Evolutionary conservation across 495 filamentous ascomycete genomes (phyloP).

Genomic region (Penicillium odoratum): DNA sequence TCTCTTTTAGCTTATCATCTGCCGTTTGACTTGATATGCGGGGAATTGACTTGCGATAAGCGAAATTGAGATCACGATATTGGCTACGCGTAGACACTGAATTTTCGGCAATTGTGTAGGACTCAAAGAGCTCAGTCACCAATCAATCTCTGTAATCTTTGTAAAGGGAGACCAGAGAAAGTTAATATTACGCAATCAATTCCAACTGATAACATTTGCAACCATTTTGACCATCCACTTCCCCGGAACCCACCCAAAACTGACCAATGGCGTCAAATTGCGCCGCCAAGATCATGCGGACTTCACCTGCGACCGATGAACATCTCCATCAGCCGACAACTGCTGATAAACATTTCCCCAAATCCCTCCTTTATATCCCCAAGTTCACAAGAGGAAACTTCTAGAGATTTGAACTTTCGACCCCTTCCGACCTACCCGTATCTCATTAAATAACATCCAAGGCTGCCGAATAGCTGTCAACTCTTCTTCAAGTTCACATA

Average conservation of each 20-base stretch:
- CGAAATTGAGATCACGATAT: constrained; percentile 8
- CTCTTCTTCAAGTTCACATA: neutral
- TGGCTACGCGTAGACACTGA: neutral
- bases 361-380: neutral
- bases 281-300: constrained; percentile 12
- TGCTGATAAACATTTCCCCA: neutral
- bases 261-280: constrained; percentile 32
- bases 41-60: constrained; percentile 8
- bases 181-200: neutral
- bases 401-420: constrained; percentile 10
- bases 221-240: constrained; percentile 6
- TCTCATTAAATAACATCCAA: constrained; percentile 16
- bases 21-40: constrained; percentile 1
- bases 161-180: neutral
- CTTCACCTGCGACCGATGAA: constrained; percentile 1
- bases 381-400: constrained; percentile 17
- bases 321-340: neutral
- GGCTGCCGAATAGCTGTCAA: neutral
- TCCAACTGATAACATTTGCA: neutral
- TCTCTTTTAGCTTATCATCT: constrained; percentile 14
- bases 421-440: constrained; percentile 7
- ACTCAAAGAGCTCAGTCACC: too few relatives aligned
- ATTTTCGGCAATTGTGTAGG: too few relatives aligned
- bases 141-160: neutral
- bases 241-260: neutral